Percentiles rank a stretch among this genome's conserved stretches.
These are phyloP conservation scores for Nannizzia gypsea DNA, from an alignment of 2,329 filamentous ascomycete species.

Conservation along the genomic window DNA sequence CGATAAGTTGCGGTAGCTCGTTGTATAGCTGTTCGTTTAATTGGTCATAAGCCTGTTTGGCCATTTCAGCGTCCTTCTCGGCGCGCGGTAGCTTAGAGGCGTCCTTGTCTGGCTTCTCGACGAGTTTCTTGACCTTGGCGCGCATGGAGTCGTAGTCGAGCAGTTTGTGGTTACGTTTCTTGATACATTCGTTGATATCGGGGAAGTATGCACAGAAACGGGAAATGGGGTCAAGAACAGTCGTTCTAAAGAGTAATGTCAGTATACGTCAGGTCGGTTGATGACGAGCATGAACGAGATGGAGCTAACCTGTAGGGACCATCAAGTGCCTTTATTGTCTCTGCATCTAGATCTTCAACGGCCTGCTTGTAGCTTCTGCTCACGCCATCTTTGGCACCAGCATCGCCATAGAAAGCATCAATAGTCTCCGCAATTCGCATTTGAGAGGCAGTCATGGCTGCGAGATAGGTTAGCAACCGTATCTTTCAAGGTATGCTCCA, in stretches of 20 bases:
- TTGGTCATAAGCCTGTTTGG: slow-evolving; percentile 85
- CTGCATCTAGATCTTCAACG: slow-evolving; percentile 91
- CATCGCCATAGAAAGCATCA: slow-evolving; percentile 96
- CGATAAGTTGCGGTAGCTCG: slow-evolving; percentile 90
- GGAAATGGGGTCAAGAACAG: slow-evolving; percentile 88
- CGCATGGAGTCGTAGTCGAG: slow-evolving; percentile 95
- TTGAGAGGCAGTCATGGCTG: slow-evolving; percentile 96
- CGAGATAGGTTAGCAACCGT: neutral
- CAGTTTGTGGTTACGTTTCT: slow-evolving; percentile 96
- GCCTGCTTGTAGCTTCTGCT: slow-evolving; percentile 96
- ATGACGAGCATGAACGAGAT: neutral
- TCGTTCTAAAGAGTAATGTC: slow-evolving; percentile 49
- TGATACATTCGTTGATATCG: slow-evolving; percentile 98
- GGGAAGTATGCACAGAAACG: slow-evolving; percentile 98
- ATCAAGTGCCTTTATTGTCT: slow-evolving; percentile 96
- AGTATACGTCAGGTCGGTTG: neutral
- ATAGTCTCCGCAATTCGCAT: slow-evolving; percentile 99
- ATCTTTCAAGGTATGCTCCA: neutral
- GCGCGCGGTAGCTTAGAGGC: slow-evolving; percentile 89
- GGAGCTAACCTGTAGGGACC: slow-evolving; percentile 66
- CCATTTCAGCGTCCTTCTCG: slow-evolving; percentile 93
- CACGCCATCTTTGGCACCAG: slow-evolving; percentile 87
- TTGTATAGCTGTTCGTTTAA: slow-evolving; percentile 90
- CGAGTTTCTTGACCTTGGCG: slow-evolving; percentile 90
- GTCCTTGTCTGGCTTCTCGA: slow-evolving; percentile 98